Conservation (phyloP, 1,284 basidiomycete genomes). For the Ceraceosorus guamensis region DNA sequence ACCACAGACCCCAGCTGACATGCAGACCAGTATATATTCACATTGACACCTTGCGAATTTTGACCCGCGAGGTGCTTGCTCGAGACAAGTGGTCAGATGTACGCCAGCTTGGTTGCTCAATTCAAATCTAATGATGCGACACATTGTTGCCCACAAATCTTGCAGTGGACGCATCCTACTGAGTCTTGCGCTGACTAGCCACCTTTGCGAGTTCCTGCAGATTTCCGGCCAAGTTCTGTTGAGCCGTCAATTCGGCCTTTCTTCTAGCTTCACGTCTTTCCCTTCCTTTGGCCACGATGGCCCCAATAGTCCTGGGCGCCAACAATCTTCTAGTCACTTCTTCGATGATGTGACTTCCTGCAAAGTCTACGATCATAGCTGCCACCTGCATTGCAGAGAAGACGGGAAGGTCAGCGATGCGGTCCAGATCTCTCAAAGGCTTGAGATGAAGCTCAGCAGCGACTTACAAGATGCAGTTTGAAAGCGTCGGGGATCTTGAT, state of each 20-base stretch:
- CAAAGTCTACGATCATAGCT: constrained; percentile 81
- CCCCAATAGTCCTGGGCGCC: constrained; percentile 76
- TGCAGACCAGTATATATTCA: too few species aligned
- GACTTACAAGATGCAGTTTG: constrained; percentile 20
- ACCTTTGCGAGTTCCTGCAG: constrained; percentile 3
- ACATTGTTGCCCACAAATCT: too few species aligned
- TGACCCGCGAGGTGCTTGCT: too few species aligned
- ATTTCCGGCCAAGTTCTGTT: constrained; percentile 4
- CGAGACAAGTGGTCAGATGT: too few species aligned
- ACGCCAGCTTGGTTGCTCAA: too few species aligned
- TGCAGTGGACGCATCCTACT: too few species aligned
- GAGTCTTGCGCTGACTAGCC: not conserved
- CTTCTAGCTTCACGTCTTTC: constrained; percentile 24
- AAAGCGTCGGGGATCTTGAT: constrained; percentile 77
- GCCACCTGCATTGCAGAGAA: constrained; percentile 4
- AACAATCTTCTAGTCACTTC: constrained; percentile 75
- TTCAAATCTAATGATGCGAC: too few species aligned
- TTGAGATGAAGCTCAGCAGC: not conserved
- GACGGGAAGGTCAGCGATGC: not conserved
- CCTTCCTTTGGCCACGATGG: constrained; percentile 60
- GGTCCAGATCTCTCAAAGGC: too few species aligned
- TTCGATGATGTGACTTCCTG: constrained; percentile 78
- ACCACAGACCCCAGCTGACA: too few species aligned
- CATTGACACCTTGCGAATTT: too few species aligned
- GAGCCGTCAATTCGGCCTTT: constrained; percentile 4